Evolutionary conservation across 768 basidiomycete genomes (phyloP).

Genomic region (Mycena vulgaris): DNA sequence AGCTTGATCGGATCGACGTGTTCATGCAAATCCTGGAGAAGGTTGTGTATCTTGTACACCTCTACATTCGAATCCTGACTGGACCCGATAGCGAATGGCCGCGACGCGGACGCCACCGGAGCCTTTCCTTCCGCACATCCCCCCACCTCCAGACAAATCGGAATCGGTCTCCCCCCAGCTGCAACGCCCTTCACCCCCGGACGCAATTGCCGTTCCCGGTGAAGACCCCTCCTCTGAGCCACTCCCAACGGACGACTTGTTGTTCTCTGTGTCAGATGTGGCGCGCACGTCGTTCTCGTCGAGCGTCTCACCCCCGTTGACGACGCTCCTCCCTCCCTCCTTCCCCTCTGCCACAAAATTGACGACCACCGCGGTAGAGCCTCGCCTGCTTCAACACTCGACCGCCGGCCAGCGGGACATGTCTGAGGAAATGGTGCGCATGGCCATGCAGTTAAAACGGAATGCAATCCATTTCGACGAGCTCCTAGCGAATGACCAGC

Average conservation of each 20-base stretch:
- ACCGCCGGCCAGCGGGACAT: conserved; percentile 81
- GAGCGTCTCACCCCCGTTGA: conserved; percentile 40
- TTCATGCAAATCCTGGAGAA: conserved; percentile 67
- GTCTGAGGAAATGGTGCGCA: conserved; percentile 80
- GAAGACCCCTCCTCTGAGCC: conserved; percentile 37
- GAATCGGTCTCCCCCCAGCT: conserved; percentile 32
- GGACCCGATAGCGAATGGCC: conserved; percentile 51
- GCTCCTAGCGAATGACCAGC: conserved; percentile 81
- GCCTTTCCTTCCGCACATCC: conserved; percentile 69
- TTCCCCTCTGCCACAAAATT: conserved; percentile 48
- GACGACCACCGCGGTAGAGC: conserved; percentile 48
- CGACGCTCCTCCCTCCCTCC: conserved; percentile 47
- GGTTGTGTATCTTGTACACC: too few relatives aligned
- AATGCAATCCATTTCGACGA: conserved; percentile 87
- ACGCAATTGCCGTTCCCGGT: conserved; percentile 20
- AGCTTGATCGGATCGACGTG: conserved; percentile 69
- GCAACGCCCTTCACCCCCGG: conserved; percentile 43
- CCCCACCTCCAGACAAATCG: conserved; percentile 53
- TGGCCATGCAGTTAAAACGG: conserved; percentile 90
- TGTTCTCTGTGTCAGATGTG: conserved; percentile 57
- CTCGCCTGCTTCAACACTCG: conserved; percentile 68
- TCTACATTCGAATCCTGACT: not conserved
- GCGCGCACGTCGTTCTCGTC: conserved; percentile 40
- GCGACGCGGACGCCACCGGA: conserved; percentile 58
- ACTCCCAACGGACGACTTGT: conserved; percentile 53